Conservation (phyloP, 495 filamentous ascomycete genomes). For the Tuber aestivum region DNA sequence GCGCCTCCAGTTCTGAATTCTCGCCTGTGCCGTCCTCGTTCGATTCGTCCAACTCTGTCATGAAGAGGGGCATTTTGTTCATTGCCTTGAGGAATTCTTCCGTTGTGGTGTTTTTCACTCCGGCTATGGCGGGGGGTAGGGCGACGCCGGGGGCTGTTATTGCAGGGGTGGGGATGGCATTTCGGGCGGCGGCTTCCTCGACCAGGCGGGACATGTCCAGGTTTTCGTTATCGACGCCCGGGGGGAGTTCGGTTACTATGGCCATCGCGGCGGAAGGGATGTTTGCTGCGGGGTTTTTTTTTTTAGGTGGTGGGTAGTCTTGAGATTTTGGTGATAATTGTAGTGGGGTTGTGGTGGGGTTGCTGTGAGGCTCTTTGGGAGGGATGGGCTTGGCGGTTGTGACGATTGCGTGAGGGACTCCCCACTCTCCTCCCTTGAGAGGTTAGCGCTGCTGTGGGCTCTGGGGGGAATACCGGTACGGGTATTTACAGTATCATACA, state of each 20-base stretch:
- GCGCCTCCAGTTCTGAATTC: slow-evolving; percentile 74
- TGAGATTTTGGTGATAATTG: background rate
- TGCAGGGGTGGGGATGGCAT: slow-evolving; percentile 17
- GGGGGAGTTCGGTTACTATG: slow-evolving; percentile 20
- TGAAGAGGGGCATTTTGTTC: slow-evolving; percentile 67
- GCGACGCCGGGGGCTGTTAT: slow-evolving; percentile 18
- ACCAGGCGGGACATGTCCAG: slow-evolving; percentile 29
- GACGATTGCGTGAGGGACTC: background rate
- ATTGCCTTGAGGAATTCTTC: slow-evolving; percentile 40
- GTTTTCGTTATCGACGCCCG: slow-evolving; percentile 14
- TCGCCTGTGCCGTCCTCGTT: slow-evolving; percentile 54
- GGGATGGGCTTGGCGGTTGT: slow-evolving; percentile 25
- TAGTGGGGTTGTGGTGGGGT: slow-evolving; percentile 23
- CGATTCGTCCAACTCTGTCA: slow-evolving; percentile 78
- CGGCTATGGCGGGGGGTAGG: slow-evolving; percentile 34
- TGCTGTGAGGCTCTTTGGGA: slow-evolving; percentile 18
- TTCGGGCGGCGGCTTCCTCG: slow-evolving; percentile 24
- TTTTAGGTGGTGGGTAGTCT: background rate
- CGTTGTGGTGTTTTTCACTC: slow-evolving; percentile 30
- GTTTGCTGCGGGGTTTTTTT: background rate
- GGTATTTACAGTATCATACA: too few species aligned
- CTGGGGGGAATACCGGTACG: too few species aligned
- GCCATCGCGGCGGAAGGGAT: slow-evolving; percentile 16
- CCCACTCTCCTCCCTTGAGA: background rate
- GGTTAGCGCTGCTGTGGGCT: background rate